Evolutionary conservation across 1,139 yeast genomes (phyloP).

Genomic region (Pichiaceae sp.): DNA sequence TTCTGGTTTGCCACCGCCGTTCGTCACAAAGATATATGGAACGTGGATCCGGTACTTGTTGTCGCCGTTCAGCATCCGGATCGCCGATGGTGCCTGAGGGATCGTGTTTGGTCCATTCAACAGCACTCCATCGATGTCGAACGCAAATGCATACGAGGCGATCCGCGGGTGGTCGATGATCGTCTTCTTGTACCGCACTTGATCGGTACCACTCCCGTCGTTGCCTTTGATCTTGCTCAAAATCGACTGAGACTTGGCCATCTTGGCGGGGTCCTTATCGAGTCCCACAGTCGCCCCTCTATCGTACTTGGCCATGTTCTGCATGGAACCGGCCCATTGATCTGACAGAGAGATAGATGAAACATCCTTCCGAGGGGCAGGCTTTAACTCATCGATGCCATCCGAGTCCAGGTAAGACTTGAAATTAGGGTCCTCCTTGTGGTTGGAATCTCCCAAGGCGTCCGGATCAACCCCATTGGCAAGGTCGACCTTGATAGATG

Average conservation of each 20-base stretch:
- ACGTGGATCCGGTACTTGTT: conserved; percentile 72
- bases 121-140: conserved; percentile 80
- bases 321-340: conserved; percentile 49
- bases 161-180: conserved; percentile 62
- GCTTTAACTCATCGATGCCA: conserved; percentile 59
- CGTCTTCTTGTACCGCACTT: conserved; percentile 37
- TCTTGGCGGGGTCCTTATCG: neutral
- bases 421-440: conserved; percentile 9
- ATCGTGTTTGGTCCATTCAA: conserved; percentile 74
- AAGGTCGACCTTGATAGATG: too few species aligned
- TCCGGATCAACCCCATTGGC: too few species aligned
- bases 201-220: conserved; percentile 4
- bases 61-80: conserved; percentile 62
- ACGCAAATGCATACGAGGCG: conserved; percentile 80
- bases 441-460: neutral
- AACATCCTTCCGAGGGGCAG: conserved; percentile 54
- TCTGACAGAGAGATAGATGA: conserved; percentile 65
- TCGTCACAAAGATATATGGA: conserved; percentile 82
- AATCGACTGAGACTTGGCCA: neutral
- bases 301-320: conserved; percentile 26
- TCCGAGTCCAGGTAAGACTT: conserved; percentile 62
- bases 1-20: conserved; percentile 85
- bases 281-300: neutral
- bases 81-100: conserved; percentile 67
- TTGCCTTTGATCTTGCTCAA: conserved; percentile 1